Conservation (phyloP, 148 eudicot species). For the Gaultheria prostrata region DNA sequence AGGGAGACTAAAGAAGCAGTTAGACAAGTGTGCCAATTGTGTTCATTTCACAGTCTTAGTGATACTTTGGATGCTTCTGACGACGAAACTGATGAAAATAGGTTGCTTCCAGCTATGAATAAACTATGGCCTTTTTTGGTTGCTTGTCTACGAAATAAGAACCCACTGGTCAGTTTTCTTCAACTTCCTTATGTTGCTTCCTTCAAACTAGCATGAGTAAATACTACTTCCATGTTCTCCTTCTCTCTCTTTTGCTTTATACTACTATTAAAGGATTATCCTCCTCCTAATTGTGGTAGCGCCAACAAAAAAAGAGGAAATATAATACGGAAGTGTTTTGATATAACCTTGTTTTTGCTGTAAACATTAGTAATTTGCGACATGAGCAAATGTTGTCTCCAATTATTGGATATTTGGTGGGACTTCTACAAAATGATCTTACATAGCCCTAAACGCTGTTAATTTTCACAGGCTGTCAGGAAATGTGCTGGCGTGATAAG, state of each 20-base stretch:
- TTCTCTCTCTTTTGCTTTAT: not conserved
- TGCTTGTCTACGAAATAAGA: slow-evolving; percentile 65
- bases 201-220: not conserved
- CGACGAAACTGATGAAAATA: slow-evolving; percentile 64
- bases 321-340: not conserved
- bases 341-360: not conserved
- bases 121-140: slow-evolving; percentile 90
- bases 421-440: not conserved
- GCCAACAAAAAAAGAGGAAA: not conserved
- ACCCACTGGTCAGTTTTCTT: slow-evolving; percentile 58
- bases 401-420: not conserved
- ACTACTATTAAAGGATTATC: not conserved
- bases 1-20: slow-evolving; percentile 58
- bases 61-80: slow-evolving; percentile 68
- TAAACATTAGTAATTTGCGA: not conserved
- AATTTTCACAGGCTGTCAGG: slow-evolving; percentile 55
- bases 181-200: not conserved
- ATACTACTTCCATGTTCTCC: not conserved
- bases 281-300: not conserved
- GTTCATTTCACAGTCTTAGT: slow-evolving; percentile 51
- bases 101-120: slow-evolving; percentile 90
- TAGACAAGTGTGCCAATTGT: slow-evolving; percentile 43
- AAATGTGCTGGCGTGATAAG: slow-evolving; percentile 57
- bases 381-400: not conserved
- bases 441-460: not conserved